Evolutionary conservation across 441 rosid species (phyloP).

Genomic region (Capsella rubella): DNA sequence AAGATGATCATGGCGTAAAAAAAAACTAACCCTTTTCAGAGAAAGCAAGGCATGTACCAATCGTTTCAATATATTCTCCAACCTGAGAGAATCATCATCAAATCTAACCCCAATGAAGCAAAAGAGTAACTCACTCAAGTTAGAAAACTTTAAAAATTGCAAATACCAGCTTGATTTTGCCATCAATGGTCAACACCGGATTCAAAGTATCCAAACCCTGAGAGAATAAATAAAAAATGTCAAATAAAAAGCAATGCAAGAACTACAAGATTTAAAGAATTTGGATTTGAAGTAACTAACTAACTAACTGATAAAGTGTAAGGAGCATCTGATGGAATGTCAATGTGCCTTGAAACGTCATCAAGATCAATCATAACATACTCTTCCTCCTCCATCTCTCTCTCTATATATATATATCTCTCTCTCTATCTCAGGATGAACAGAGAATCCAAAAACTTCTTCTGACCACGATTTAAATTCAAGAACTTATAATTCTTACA

Average conservation of each 20-base stretch:
- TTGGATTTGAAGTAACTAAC: not conserved
- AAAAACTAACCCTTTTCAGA: conserved; percentile 41
- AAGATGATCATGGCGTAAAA: not conserved
- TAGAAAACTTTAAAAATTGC: not conserved
- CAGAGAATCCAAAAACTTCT: too few relatives aligned
- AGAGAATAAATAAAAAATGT: not conserved
- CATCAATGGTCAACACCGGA: conserved; percentile 41
- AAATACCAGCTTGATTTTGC: conserved; percentile 38
- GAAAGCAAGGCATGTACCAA: conserved; percentile 47
- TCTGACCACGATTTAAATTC: too few relatives aligned
- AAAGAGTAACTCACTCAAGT: not conserved
- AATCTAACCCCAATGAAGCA: not conserved
- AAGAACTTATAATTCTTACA: too few relatives aligned
- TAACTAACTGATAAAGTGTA: conserved; percentile 37
- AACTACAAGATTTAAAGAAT: not conserved
- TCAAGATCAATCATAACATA: conserved; percentile 45
- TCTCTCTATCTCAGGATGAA: not conserved
- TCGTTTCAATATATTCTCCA: conserved; percentile 43
- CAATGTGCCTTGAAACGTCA: conserved; percentile 46
- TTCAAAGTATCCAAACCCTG: conserved; percentile 43
- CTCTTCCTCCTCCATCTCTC: conserved; percentile 39
- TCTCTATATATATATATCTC: not conserved
- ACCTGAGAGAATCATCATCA: conserved; percentile 14
- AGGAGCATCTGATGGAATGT: conserved; percentile 42
- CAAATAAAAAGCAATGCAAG: not conserved